These are phyloP conservation scores for Diaporthe destruens DNA, from an alignment of 2,329 filamentous ascomycete genomes.

Conservation along the genomic window DNA sequence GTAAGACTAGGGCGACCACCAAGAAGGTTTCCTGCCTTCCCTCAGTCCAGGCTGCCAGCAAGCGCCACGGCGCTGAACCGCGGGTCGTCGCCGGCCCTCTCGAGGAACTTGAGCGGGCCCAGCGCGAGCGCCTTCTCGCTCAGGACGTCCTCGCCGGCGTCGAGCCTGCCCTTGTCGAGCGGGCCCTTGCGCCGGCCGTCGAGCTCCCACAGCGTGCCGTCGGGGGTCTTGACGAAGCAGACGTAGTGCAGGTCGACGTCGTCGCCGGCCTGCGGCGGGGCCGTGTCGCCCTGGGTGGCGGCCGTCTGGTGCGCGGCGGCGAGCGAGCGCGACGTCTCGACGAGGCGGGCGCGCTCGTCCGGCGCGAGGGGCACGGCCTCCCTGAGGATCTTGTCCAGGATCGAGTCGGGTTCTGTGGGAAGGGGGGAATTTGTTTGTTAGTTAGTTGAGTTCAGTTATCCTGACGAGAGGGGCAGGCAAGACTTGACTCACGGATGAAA, in stretches of 20 bases:
- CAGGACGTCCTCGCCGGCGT: slow-evolving; percentile 75
- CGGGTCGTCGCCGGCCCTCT: slow-evolving; percentile 67
- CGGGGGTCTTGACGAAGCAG: slow-evolving; percentile 84
- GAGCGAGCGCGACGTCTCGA: slow-evolving; percentile 82
- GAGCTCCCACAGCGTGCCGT: slow-evolving; percentile 73
- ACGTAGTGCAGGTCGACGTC: slow-evolving; percentile 96
- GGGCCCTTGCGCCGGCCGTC: slow-evolving; percentile 71
- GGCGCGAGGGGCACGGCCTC: slow-evolving; percentile 79
- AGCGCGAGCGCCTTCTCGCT: slow-evolving; percentile 80
- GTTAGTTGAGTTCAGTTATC: neutral
- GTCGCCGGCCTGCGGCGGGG: slow-evolving; percentile 81
- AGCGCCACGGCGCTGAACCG: slow-evolving; percentile 71
- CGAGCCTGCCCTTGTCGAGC: slow-evolving; percentile 67
- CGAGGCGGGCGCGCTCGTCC: slow-evolving; percentile 73
- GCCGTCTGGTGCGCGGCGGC: slow-evolving; percentile 84
- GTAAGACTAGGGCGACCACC: neutral
- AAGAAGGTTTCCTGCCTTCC: neutral
- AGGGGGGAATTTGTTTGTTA: neutral
- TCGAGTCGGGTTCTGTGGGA: slow-evolving; percentile 60
- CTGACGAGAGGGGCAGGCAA: too few species aligned
- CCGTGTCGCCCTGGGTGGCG: slow-evolving; percentile 81
- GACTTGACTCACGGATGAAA: slow-evolving; percentile 71
- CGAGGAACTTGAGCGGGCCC: slow-evolving; percentile 71
- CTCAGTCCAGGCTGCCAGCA: slow-evolving; percentile 63
- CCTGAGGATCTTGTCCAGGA: slow-evolving; percentile 74